Base-by-base conservation (phyloP, 305 asterid species). In the Fraxinus velutina region DNA sequence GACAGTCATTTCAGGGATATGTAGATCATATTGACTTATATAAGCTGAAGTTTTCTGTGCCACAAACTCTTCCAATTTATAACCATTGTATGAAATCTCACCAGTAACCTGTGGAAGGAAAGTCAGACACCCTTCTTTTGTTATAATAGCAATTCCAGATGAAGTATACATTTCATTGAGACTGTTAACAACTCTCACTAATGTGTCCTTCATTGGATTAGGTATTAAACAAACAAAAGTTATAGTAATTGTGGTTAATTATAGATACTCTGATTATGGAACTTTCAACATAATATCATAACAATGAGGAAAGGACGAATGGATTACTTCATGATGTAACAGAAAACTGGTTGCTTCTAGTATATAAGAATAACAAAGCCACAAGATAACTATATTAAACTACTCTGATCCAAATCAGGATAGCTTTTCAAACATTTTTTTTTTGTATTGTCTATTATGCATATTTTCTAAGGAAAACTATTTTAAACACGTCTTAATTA, bases 1-100 rank as follows among this genome's bases (percentile, higher is more conserved):
- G 29, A 88, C 90, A 17, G 89, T 86, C 88, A 88, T 88, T 82
- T 86, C 88, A 36, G 86, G 84, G 60, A 66, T 80, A 32, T 88
- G 90, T 42, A 84, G n/a, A 77, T 86, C 88, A 79, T 86, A 75
- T 73, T 88, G 89, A 77, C 88, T 85, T 57, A 84, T 79, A 70
- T 84, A 88, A 88, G 88, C 89, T 73, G 90, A 78, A 2, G 87
- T 84, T 77, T 88, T 86, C 68, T 84, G 89, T 0, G 88, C 81
- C 47, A 84, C 87, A 42, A 88, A 84, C 79, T 88, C 89, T 36
- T 81, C 75, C 36, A 86, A 82, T 79, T 80, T 82, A 68, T 79
- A 84, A 57, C 90, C 90, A 19, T 88, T 86, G 64, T 84, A 86
- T 13, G 88, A 80, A 37, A 88, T 76, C 77, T 86, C 88, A 6